phyloP scores from a whole-genome alignment of 139 green algal genomes.

The Parachlorella kessleri region DNA sequence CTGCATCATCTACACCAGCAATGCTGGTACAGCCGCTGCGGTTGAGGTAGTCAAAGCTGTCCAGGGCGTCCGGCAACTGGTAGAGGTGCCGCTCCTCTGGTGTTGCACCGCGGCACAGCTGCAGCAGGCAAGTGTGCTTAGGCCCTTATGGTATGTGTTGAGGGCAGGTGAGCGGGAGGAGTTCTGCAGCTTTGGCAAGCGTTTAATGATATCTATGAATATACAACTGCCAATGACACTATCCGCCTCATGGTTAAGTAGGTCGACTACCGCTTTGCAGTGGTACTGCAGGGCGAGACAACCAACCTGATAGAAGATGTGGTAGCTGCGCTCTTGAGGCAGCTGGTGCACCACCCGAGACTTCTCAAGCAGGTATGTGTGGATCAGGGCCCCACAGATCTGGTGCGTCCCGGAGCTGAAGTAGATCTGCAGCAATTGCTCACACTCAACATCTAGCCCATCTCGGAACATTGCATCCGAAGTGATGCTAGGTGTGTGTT shows the following conservation, averaged over 20 bases:
- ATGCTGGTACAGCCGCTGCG: conserved; percentile 67
- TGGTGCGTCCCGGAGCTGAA: conserved; percentile 68
- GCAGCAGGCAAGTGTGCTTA: conserved; percentile 3
- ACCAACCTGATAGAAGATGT: conserved; percentile 96
- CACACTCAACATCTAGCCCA: too few relatives aligned
- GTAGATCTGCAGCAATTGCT: conserved; percentile 66
- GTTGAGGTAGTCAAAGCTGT: conserved; percentile 65
- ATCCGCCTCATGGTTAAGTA: too few relatives aligned
- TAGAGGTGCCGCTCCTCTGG: conserved; percentile 38
- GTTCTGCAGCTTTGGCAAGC: too few relatives aligned
- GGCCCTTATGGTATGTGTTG: too few relatives aligned
- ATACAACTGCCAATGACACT: too few relatives aligned
- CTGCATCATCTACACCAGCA: conserved; percentile 74
- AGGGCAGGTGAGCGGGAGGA: too few relatives aligned
- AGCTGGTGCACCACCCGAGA: conserved; percentile 56
- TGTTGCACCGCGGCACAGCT: conserved; percentile 77
- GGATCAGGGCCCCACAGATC: conserved; percentile 76
- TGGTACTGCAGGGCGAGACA: conserved; percentile 67
- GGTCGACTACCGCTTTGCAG: too few relatives aligned
- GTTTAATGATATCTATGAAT: too few relatives aligned
- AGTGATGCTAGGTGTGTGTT: too few relatives aligned
- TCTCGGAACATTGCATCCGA: too few relatives aligned
- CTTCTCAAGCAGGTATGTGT: conserved; percentile 95
- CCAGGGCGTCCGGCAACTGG: conserved; percentile 21
- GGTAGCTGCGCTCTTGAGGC: conserved; percentile 84